Evolutionary conservation across 1,139 yeast genomes (phyloP).

Genomic region (Debaryomyces udenii): DNA sequence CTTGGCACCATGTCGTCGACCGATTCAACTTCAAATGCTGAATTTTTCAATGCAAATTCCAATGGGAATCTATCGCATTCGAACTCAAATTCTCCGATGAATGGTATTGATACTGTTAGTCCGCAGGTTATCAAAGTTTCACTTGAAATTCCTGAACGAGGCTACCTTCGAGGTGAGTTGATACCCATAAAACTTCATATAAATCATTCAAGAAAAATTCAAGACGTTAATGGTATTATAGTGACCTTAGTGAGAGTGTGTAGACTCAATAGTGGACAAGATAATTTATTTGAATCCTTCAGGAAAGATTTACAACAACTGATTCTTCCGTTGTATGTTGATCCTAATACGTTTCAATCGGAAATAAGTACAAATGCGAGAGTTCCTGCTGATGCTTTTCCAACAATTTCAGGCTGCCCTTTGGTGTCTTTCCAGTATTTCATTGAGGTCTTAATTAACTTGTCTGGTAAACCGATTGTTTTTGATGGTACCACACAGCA

Average conservation of each 20-base stretch:
- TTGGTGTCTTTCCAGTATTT: constrained; percentile 83
- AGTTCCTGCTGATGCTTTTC: constrained; percentile 85
- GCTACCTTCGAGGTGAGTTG: constrained; percentile 76
- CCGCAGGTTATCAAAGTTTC: constrained; percentile 52
- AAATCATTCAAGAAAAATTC: constrained; percentile 69
- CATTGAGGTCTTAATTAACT: constrained; percentile 76
- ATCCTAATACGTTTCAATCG: constrained; percentile 61
- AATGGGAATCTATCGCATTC: constrained; percentile 8
- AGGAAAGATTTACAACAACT: constrained; percentile 83
- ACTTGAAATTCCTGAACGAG: constrained; percentile 65
- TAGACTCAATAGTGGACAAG: constrained; percentile 69
- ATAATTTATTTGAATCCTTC: constrained; percentile 69
- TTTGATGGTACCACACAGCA: constrained; percentile 35
- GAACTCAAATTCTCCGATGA: constrained; percentile 10
- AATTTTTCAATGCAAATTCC: constrained; percentile 7
- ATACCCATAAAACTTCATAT: constrained; percentile 71
- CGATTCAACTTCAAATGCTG: constrained; percentile 23
- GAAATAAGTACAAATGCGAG: constrained; percentile 65
- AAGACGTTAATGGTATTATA: constrained; percentile 75
- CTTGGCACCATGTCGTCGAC: constrained; percentile 39
- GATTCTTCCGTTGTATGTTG: constrained; percentile 76
- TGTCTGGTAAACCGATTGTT: constrained; percentile 48
- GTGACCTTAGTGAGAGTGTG: constrained; percentile 82
- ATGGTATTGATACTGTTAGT: constrained; percentile 10
- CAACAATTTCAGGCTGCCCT: constrained; percentile 76